These are phyloP conservation scores for Chiua virens DNA, from an alignment of 768 basidiomycete genomes.

Conservation along the genomic window DNA sequence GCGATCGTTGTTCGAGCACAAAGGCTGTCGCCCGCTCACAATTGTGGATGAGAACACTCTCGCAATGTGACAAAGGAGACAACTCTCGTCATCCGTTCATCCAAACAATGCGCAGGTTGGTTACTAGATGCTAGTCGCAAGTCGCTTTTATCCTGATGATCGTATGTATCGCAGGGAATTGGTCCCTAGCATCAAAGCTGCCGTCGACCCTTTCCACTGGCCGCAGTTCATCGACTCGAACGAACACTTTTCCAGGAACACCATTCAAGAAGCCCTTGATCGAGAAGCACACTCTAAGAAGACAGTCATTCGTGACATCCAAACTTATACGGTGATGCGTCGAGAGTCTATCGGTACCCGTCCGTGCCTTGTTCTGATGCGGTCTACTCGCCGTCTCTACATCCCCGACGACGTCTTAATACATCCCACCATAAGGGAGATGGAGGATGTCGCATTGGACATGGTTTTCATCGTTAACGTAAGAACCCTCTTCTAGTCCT, in stretches of 20 bases:
- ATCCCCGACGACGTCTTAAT: slow-evolving; percentile 23
- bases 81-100: slow-evolving; percentile 24
- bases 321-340: slow-evolving; percentile 29
- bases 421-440: slow-evolving; percentile 24
- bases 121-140: not conserved
- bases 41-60: slow-evolving; percentile 24
- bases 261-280: slow-evolving; percentile 26
- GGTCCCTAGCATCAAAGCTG: slow-evolving; percentile 22
- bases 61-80: slow-evolving; percentile 15
- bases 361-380: slow-evolving; percentile 30
- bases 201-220: slow-evolving; percentile 28
- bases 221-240: slow-evolving; percentile 26
- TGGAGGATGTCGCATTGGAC: slow-evolving; percentile 27
- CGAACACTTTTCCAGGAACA: slow-evolving; percentile 18
- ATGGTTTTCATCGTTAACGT: slow-evolving; percentile 29
- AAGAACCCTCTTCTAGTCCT: not conserved
- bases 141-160: not conserved
- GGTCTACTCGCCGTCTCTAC: slow-evolving; percentile 25
- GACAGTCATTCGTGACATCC: slow-evolving; percentile 14
- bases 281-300: slow-evolving; percentile 21
- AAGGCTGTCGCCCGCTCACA: slow-evolving; percentile 15
- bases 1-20: slow-evolving; percentile 27
- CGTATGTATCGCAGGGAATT: slow-evolving; percentile 17
- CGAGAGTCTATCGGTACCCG: slow-evolving; percentile 30
- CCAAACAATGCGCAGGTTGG: slow-evolving; percentile 25